phyloP scores from a whole-genome alignment of 2,329 filamentous ascomycete species.

The Thyridium curvatum region DNA sequence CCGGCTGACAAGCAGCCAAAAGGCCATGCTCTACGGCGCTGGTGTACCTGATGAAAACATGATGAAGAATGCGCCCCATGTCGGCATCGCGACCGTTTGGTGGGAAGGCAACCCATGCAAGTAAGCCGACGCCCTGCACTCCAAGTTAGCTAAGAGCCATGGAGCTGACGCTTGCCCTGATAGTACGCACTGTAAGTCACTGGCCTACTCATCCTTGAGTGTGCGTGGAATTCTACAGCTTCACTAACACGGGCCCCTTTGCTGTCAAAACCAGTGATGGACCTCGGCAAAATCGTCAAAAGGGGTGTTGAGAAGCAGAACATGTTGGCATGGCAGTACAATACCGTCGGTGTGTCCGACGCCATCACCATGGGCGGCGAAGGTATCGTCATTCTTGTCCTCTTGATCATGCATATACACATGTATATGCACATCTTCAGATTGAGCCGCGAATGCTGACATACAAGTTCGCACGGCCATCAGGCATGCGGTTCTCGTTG shows the following conservation, averaged over 20 bases:
- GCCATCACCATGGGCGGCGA: conserved; percentile 94
- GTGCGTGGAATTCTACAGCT: conserved; percentile 1
- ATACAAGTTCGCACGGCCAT: not conserved
- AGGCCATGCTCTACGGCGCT: conserved; percentile 94
- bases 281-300: conserved; percentile 84
- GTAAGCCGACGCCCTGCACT: conserved; percentile 38
- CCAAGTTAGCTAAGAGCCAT: conserved; percentile 18
- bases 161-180: not conserved
- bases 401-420: not conserved
- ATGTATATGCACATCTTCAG: not conserved
- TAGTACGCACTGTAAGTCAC: not conserved
- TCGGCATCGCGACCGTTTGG: conserved; percentile 89
- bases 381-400: no score
- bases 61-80: conserved; percentile 87
- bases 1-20: conserved; percentile 2
- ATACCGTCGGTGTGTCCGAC: conserved; percentile 82
- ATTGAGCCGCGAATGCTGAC: no score
- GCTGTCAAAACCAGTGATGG: conserved; percentile 90
- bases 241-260: conserved; percentile 16
- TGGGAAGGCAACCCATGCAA: conserved; percentile 98
- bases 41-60: conserved; percentile 76
- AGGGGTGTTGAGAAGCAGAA: conserved; percentile 70
- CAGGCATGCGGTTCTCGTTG: conserved; percentile 92
- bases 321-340: conserved; percentile 94
- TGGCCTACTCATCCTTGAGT: not conserved